These are phyloP conservation scores for Neopestalotiopsis sp. DNA, from an alignment of 2,329 filamentous ascomycete species.

Conservation along the genomic window DNA sequence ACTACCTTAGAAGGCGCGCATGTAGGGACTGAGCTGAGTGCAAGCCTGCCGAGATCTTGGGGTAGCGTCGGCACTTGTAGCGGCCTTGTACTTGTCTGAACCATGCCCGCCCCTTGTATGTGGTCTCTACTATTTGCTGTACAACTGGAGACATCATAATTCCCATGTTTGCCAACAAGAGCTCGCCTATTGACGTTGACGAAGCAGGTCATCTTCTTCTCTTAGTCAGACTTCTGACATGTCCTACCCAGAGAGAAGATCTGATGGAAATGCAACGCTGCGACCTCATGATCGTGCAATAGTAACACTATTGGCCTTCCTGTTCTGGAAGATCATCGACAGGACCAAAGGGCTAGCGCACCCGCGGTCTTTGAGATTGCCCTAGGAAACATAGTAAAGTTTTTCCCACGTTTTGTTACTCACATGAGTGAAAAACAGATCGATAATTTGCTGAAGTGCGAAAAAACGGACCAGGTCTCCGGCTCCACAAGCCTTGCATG, in stretches of 20 bases:
- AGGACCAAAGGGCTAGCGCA: background rate
- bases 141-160: background rate
- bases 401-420: background rate
- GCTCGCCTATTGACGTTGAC: background rate
- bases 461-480: slow-evolving; percentile 3
- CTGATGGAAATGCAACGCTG: slow-evolving; percentile 10
- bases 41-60: slow-evolving; percentile 3
- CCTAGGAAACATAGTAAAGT: background rate
- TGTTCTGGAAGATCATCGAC: slow-evolving; percentile 11
- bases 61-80: slow-evolving; percentile 9
- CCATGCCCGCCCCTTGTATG: background rate
- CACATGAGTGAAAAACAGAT: slow-evolving; percentile 12
- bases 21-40: background rate
- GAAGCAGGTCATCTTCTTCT: background rate
- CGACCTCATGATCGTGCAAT: slow-evolving; percentile 11
- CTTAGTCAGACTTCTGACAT: slow-evolving; percentile 2
- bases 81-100: background rate
- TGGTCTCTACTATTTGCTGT: background rate
- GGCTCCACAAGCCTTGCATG: slow-evolving; percentile 11
- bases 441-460: slow-evolving; percentile 14
- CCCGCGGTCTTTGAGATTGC: background rate
- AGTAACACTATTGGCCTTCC: slow-evolving; percentile 9
- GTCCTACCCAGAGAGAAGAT: background rate
- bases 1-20: background rate
- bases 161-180: background rate